These are phyloP conservation scores for Lasiosphaeris hirsuta DNA, from an alignment of 495 filamentous ascomycete species.

Conservation along the genomic window DNA sequence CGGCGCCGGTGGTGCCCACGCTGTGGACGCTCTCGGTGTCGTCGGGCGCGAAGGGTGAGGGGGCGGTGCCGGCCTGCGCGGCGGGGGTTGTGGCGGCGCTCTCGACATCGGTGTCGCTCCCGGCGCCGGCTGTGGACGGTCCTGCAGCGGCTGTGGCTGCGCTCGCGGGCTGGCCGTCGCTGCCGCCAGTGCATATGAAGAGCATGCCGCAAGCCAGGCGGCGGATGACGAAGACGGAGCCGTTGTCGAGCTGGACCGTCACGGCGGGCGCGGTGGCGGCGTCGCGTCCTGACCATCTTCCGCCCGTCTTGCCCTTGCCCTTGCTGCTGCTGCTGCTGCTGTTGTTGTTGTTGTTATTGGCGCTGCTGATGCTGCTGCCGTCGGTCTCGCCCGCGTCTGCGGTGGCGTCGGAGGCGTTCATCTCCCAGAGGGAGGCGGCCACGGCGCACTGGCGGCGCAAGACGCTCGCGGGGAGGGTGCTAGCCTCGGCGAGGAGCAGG, in stretches of 20 bases:
- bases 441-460: constrained; percentile 48
- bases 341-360: constrained; percentile 5
- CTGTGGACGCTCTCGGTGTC: constrained; percentile 5
- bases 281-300: not conserved
- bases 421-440: constrained; percentile 45
- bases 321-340: constrained; percentile 6
- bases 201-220: constrained; percentile 47
- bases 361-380: constrained; percentile 7
- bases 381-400: constrained; percentile 10
- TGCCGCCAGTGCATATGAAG: constrained; percentile 51
- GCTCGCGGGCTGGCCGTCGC: not conserved
- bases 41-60: not conserved
- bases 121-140: not conserved
- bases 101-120: too few species aligned
- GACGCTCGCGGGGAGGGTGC: constrained; percentile 35
- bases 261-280: constrained; percentile 23
- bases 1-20: constrained; percentile 19
- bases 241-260: constrained; percentile 46
- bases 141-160: not conserved
- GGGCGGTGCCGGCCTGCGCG: not conserved
- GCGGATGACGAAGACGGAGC: constrained; percentile 45
- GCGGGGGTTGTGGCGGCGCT: not conserved
- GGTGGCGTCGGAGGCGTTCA: constrained; percentile 26
- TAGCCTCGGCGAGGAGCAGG: constrained; percentile 48
- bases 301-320: not conserved